Conservation (phyloP, 2,329 filamentous ascomycete genomes). For the Aspergillus neoniger region DNA sequence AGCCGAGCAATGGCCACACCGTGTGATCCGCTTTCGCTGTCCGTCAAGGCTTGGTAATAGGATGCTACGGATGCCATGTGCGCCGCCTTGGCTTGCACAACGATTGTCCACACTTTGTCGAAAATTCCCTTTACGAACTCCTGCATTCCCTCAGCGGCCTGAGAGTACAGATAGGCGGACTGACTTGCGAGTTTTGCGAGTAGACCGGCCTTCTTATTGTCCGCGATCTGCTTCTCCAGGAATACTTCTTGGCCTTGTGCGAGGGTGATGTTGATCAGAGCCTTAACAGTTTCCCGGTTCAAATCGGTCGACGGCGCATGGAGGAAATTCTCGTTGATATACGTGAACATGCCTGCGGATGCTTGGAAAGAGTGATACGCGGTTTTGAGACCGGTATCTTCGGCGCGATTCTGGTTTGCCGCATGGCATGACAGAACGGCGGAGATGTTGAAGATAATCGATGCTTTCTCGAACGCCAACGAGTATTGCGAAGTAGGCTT, state of each 20-base stretch:
- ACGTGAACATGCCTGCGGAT: slow-evolving; percentile 98
- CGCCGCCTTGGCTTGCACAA: slow-evolving; percentile 71
- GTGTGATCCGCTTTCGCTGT: slow-evolving; percentile 85
- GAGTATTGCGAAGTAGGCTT: slow-evolving; percentile 97
- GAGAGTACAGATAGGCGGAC: slow-evolving; percentile 81
- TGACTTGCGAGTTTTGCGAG: slow-evolving; percentile 92
- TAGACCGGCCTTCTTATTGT: slow-evolving; percentile 88
- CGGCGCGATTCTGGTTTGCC: slow-evolving; percentile 84
- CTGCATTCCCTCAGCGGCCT: slow-evolving; percentile 85
- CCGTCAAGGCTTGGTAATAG: slow-evolving; percentile 88
- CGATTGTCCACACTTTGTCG: slow-evolving; percentile 86
- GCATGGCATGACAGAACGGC: slow-evolving; percentile 96
- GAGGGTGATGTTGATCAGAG: slow-evolving; percentile 86
- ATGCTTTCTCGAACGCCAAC: slow-evolving; percentile 95
- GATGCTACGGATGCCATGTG: slow-evolving; percentile 84
- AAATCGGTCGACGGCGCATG: slow-evolving; percentile 96
- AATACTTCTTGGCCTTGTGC: slow-evolving; percentile 98
- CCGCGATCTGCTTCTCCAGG: slow-evolving; percentile 89
- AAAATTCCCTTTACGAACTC: slow-evolving; percentile 92
- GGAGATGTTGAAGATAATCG: slow-evolving; percentile 99
- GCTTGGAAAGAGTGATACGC: slow-evolving; percentile 98
- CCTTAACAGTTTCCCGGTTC: slow-evolving; percentile 93
- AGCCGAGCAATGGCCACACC: slow-evolving; percentile 82
- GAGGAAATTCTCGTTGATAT: slow-evolving; percentile 99
- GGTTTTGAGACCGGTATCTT: slow-evolving; percentile 91